Conservation (phyloP, 495 filamentous ascomycete genomes). For the Parathielavia appendiculata region DNA sequence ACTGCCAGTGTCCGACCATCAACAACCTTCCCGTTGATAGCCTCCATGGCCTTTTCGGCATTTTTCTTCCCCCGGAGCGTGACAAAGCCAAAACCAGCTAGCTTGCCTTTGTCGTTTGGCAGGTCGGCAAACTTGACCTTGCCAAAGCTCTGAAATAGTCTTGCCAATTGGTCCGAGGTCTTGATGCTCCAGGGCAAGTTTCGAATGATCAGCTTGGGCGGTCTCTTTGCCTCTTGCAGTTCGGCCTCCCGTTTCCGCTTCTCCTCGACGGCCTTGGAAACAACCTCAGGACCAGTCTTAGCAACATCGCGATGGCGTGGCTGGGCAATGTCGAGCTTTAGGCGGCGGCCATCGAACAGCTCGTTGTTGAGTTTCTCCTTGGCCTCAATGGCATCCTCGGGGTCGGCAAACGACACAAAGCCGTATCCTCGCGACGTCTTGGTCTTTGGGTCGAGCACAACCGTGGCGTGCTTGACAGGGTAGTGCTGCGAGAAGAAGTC, state of each 20-base stretch:
- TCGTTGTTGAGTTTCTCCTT: conserved; percentile 70
- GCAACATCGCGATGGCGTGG: conserved; percentile 66
- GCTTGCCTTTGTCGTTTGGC: conserved; percentile 66
- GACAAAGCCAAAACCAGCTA: conserved; percentile 89
- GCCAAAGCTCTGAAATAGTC: conserved; percentile 77
- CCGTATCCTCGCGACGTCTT: conserved; percentile 88
- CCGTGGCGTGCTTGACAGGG: conserved; percentile 88
- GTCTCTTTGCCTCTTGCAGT: conserved; percentile 49
- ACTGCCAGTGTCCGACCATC: conserved; percentile 84
- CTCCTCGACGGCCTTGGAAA: conserved; percentile 32
- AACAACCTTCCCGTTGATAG: conserved; percentile 81
- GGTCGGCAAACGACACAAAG: conserved; percentile 93
- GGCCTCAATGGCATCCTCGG: conserved; percentile 80
- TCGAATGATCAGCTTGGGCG: conserved; percentile 85
- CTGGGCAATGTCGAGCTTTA: conserved; percentile 83
- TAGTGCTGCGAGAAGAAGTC: conserved; percentile 89
- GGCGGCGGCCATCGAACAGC: conserved; percentile 68
- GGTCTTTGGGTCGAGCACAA: conserved; percentile 72
- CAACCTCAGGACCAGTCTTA: conserved; percentile 36
- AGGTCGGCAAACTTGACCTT: conserved; percentile 80
- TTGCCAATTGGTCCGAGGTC: conserved; percentile 66
- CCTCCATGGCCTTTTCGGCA: conserved; percentile 80
- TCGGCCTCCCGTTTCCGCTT: conserved; percentile 57
- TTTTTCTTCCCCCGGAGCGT: conserved; percentile 83
- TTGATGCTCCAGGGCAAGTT: conserved; percentile 98